A percentile compares a stretch with the other conserved stretches of the same genome.
Evolutionary conservation across 768 basidiomycete species (phyloP).

Genomic region (Termitomyces heimii): DNA sequence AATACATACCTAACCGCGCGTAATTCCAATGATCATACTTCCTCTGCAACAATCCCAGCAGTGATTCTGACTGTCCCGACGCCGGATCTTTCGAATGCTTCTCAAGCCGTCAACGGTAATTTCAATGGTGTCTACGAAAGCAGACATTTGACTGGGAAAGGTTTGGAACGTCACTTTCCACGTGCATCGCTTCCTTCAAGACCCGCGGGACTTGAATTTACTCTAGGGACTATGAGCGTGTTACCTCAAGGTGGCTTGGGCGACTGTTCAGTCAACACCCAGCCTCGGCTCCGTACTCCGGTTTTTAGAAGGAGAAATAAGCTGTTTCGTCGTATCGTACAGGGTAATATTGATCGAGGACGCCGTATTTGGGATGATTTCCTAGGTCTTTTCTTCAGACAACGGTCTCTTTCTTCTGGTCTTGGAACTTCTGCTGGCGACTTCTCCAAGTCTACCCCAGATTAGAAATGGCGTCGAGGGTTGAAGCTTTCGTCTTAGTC

Average conservation of each 20-base stretch:
- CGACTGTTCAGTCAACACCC: background rate
- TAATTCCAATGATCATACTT: background rate
- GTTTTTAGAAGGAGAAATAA: background rate
- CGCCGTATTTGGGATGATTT: constrained; percentile 7
- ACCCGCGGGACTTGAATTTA: constrained; percentile 3
- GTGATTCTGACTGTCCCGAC: constrained; percentile 12
- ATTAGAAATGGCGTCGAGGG: too few species aligned
- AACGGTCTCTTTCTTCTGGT: background rate
- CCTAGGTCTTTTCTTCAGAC: constrained; percentile 2
- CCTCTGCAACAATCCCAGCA: constrained; percentile 1
- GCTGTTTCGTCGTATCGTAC: constrained; percentile 1
- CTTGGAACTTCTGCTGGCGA: background rate
- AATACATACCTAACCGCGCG: background rate
- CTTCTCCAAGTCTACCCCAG: too few species aligned
- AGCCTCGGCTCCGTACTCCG: background rate
- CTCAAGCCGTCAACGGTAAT: background rate
- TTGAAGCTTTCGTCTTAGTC: too few species aligned
- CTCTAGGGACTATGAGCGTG: background rate
- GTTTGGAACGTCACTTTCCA: background rate
- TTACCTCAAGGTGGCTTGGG: background rate
- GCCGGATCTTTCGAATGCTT: constrained; percentile 5
- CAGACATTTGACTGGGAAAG: background rate
- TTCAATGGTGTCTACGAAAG: background rate
- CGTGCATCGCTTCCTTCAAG: background rate
- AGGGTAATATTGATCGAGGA: background rate